Conservation (phyloP, 139 green algal genomes). For the Tetraselmis chui region DNA sequence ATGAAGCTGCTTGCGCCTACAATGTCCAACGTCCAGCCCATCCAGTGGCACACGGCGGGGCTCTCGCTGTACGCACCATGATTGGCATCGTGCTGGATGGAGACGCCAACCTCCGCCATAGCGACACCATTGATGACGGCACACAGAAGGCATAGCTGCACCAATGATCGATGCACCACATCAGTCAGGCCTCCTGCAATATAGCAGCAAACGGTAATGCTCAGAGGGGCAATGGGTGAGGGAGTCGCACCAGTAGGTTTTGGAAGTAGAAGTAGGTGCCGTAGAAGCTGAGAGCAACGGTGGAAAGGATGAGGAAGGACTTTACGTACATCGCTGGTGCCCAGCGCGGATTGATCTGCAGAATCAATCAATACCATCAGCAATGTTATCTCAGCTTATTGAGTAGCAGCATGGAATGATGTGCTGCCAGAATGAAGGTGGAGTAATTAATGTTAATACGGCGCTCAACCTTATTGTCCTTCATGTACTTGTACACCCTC, state of each 20-base stretch:
- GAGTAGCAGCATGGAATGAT: no score
- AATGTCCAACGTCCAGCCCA: constrained; percentile 51
- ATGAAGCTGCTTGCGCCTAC: constrained; percentile 65
- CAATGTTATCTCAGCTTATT: no score
- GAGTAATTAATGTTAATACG: no score
- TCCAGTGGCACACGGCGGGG: constrained; percentile 19
- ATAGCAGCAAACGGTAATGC: no score
- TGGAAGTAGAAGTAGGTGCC: constrained; percentile 39
- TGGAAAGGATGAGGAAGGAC: constrained; percentile 35
- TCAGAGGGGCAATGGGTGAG: no score
- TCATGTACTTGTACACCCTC: constrained; percentile 43
- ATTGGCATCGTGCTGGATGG: constrained; percentile 63
- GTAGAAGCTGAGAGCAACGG: constrained; percentile 31
- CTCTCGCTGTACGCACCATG: constrained; percentile 50
- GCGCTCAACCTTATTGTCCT: constrained; percentile 50
- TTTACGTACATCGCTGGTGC: constrained; percentile 55
- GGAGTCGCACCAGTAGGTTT: constrained; percentile 22
- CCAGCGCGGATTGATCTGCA: constrained; percentile 48
- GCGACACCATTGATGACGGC: constrained; percentile 46
- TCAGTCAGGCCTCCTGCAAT: no score
- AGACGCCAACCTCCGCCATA: constrained; percentile 56
- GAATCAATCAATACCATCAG: no score
- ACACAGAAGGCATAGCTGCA: constrained; percentile 26
- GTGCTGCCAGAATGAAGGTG: no score
- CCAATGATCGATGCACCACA: no score